Evolutionary conservation across 2,329 filamentous ascomycete species (phyloP), one percentile per base, ranked within the genome.

Genomic region (Fusarium zealandicum): DNA sequence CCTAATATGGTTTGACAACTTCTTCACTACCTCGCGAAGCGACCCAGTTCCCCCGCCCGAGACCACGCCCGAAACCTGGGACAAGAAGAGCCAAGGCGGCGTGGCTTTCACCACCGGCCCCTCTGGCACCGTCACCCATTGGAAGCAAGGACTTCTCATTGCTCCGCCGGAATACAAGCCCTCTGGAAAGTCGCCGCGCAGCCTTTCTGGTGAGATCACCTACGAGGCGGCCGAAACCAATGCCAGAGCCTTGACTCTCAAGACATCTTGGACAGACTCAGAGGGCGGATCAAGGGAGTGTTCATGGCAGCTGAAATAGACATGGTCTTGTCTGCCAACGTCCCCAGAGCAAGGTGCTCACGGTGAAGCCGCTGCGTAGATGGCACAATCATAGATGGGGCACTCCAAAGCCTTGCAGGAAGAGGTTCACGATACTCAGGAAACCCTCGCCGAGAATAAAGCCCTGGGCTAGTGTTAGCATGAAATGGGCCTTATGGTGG

Each of bases 361-460:
- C 43, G 38, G 20, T 32, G 35, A 11, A 25, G 7, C 17, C 13
- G 20, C 25, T 18, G 30, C 16, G 32, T 17, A 30, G 16, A 18
- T 13, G 35, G 14, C 28, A 14, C 11, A 14, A 51, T 65, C 70
- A 89, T 27, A 91, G 75, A 79, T 95, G 91, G 43, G 91, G 89
- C 51, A 96, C 89, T 4, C 80, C 76, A 9, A 87, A 78, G 71
- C 89, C 93, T 50, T 96, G 92, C 69, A 99, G 77, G 8, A 90
- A 76, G 49, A 99, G 75, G 70, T 97, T 98, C 20, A 95, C 82
- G 67, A 99, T 96, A 70, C 93, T 97, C 60, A 96, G 78, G 61
- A 98, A 85, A 0, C 93, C 93, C 72, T 98, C 93, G 1, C 93
- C 92, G 7, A 99, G 79, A 60, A 99, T 97, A 57, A 98, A 85